A percentile compares a stretch with the other conserved stretches of the same genome.
phyloP scores from a whole-genome alignment of 257 asterid species.

The Pogostemon cablin region DNA sequence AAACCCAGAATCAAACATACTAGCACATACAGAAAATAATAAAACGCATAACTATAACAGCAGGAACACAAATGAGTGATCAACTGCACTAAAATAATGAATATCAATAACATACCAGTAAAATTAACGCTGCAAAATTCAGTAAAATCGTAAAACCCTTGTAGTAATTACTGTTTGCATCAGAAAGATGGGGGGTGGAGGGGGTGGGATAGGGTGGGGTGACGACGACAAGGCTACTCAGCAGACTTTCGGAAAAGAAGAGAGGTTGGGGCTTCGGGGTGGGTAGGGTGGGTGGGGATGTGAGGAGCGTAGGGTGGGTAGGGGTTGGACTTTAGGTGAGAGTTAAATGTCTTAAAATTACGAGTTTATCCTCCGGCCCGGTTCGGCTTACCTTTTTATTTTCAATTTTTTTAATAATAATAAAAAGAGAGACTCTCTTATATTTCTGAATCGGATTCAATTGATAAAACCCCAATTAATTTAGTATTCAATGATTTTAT shows the following conservation, averaged over 20 bases:
- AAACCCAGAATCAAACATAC: conserved; percentile 19
- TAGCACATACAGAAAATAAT: conserved; percentile 2
- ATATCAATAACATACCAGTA: conserved; percentile 28
- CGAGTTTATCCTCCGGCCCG: conserved; percentile 20
- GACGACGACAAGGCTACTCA: conserved; percentile 1
- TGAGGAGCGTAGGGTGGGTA: conserved; percentile 28
- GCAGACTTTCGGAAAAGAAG: conserved; percentile 31
- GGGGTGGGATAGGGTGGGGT: conserved; percentile 6
- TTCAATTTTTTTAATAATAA: neutral
- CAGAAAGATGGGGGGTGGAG: neutral
- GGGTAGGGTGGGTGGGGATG: conserved; percentile 28
- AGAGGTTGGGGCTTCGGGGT: conserved; percentile 21
- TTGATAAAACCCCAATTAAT: no score
- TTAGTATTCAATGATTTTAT: no score
- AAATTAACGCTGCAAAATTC: conserved; percentile 31
- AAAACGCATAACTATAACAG: neutral
- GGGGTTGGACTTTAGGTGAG: conserved; percentile 41
- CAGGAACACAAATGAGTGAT: conserved; percentile 28
- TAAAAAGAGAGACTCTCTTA: no score
- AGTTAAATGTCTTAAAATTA: conserved; percentile 23
- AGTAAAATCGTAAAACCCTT: conserved; percentile 29
- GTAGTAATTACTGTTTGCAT: neutral
- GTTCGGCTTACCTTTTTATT: neutral
- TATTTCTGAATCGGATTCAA: no score
- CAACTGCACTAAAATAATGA: conserved; percentile 22